phyloP scores from a whole-genome alignment of 192 early-diverging fungal species.

The Dissophora globulifera region DNA sequence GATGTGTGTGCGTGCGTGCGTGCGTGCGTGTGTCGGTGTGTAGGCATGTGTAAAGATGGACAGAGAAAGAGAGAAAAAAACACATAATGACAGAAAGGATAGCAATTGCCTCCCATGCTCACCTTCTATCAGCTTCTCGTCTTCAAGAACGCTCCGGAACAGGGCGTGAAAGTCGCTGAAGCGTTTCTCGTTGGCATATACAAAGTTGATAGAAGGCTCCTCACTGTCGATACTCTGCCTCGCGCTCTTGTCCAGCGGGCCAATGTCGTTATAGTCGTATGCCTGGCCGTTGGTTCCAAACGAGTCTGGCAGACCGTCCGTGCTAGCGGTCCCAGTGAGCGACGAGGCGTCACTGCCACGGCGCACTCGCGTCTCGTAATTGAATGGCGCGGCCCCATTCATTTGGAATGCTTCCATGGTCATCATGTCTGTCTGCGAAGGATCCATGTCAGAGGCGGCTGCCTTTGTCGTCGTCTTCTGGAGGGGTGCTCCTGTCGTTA shows the following conservation, averaged over 20 bases:
- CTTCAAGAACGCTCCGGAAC: conserved; percentile 64
- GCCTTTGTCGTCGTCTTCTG: background rate
- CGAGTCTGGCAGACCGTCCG: conserved; percentile 27
- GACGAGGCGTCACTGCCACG: too few species aligned
- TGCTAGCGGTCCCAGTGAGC: background rate
- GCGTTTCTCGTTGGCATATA: conserved; percentile 53
- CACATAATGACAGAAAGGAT: too few species aligned
- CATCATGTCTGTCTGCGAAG: conserved; percentile 29
- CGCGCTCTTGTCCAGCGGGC: background rate
- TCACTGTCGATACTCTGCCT: conserved; percentile 15
- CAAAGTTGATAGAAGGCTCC: conserved; percentile 24
- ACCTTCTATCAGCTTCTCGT: conserved; percentile 63
- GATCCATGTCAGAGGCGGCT: conserved; percentile 20
- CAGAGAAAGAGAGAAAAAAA: background rate
- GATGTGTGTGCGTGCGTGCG: background rate
- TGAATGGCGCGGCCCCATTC: conserved; percentile 1
- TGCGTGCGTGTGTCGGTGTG: too few species aligned
- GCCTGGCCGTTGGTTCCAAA: background rate
- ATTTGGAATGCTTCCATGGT: conserved; percentile 43
- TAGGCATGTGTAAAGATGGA: background rate
- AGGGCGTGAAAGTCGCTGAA: conserved; percentile 61
- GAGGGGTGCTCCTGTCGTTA: background rate
- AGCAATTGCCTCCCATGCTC: background rate
- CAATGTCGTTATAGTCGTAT: background rate
- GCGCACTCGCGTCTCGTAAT: conserved; percentile 5